These are phyloP conservation scores for Stachybotrys chlorohalonatus DNA, from an alignment of 2,329 filamentous ascomycete species.

Conservation along the genomic window DNA sequence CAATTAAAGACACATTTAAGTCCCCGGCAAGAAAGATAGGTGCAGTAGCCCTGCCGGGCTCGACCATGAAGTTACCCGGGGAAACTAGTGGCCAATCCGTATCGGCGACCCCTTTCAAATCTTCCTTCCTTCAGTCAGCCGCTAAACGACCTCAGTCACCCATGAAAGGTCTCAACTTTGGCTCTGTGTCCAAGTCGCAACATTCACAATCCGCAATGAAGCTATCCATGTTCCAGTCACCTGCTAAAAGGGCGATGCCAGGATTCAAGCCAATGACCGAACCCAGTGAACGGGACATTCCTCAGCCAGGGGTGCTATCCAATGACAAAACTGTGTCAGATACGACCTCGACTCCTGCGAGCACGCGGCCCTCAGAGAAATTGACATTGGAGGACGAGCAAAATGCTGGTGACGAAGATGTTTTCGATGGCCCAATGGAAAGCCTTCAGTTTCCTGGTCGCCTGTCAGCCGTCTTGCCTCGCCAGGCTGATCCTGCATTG, in stretches of 20 bases:
- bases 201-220: constrained; percentile 32
- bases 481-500: constrained; percentile 29
- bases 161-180: constrained; percentile 26
- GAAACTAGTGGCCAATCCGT: constrained; percentile 5
- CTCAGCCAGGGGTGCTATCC: constrained; percentile 8
- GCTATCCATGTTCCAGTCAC: constrained; percentile 40
- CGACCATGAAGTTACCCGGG: constrained; percentile 18
- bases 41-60: constrained; percentile 18
- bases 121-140: constrained; percentile 36
- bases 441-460: constrained; percentile 34
- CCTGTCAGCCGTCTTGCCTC: constrained; percentile 34
- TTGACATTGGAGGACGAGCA: constrained; percentile 25
- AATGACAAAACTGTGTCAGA: constrained; percentile 3
- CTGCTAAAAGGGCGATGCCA: constrained; percentile 35
- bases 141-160: constrained; percentile 41
- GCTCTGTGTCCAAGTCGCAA: constrained; percentile 15
- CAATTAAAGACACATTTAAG: constrained; percentile 45
- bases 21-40: constrained; percentile 42
- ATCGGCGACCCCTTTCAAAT: constrained; percentile 25
- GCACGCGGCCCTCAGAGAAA: constrained; percentile 23
- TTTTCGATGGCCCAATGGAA: constrained; percentile 22
- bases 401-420: constrained; percentile 15
- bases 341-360: constrained; percentile 17
- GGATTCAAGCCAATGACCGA: constrained; percentile 23
- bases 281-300: constrained; percentile 20